phyloP scores from a whole-genome alignment of 179 eudicot genomes.

The Corrigiola litoralis region DNA sequence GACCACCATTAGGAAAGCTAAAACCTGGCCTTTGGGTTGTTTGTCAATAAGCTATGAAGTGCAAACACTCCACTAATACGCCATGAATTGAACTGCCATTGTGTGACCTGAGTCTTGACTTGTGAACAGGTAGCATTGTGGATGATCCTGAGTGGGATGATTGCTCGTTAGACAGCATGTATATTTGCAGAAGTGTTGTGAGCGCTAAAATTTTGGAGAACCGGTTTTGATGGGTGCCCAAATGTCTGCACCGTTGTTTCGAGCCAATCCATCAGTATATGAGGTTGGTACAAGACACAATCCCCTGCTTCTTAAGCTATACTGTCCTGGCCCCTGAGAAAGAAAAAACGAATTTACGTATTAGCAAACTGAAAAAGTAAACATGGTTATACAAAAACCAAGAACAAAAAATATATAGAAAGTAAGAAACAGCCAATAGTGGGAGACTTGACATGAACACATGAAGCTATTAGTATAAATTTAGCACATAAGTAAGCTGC shows the following conservation, averaged over 20 bases:
- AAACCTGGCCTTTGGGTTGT: neutral
- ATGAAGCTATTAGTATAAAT: too few relatives aligned
- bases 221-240: slow-evolving; percentile 88
- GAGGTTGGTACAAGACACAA: slow-evolving; percentile 76
- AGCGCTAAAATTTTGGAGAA: slow-evolving; percentile 39
- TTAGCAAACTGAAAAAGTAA: too few relatives aligned
- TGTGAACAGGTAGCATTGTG: slow-evolving; percentile 2
- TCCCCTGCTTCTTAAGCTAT: slow-evolving; percentile 70
- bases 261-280: slow-evolving; percentile 49
- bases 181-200: slow-evolving; percentile 2
- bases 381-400: neutral
- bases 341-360: too few relatives aligned
- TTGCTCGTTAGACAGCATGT: slow-evolving; percentile 3
- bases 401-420: neutral
- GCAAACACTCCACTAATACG: neutral
- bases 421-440: neutral
- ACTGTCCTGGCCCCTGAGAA: slow-evolving; percentile 43
- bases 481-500: too few relatives aligned
- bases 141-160: neutral
- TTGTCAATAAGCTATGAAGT: neutral
- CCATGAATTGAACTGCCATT: neutral
- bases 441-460: too few relatives aligned
- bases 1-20: neutral
- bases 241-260: slow-evolving; percentile 92
- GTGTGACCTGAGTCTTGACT: neutral